A percentile compares a stretch with the other conserved stretches of the same genome.
Evolutionary conservation across 345 rosid species (phyloP).

Genomic region (Aegle marmelos): DNA sequence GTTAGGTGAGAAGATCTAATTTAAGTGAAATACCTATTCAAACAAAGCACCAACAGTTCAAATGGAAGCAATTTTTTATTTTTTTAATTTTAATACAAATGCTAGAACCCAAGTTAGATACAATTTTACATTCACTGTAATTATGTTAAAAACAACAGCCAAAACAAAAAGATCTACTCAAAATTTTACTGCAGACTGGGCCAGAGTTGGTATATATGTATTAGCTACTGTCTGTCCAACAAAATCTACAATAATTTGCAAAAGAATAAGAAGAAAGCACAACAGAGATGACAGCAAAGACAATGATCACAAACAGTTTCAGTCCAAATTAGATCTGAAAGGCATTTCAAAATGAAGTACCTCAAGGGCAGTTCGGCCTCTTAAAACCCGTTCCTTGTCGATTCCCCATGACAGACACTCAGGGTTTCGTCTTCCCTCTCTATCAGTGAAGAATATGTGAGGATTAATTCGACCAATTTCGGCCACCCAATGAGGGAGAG

Average conservation of each 20-base stretch:
- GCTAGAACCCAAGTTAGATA: neutral
- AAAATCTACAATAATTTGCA: slow-evolving; percentile 1
- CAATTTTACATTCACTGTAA: neutral
- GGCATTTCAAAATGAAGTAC: slow-evolving; percentile 32
- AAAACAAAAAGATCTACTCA: neutral
- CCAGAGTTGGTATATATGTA: neutral
- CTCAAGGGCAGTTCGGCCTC: slow-evolving; percentile 95
- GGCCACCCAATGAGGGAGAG: slow-evolving; percentile 96
- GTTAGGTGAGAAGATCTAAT: slow-evolving; percentile 1
- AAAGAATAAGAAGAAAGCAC: neutral
- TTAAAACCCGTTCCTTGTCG: slow-evolving; percentile 87
- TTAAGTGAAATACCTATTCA: neutral
- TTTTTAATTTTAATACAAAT: neutral
- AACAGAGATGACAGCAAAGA: slow-evolving; percentile 10
- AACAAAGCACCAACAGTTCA: slow-evolving; percentile 3
- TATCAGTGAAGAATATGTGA: slow-evolving; percentile 91
- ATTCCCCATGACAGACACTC: slow-evolving; percentile 99
- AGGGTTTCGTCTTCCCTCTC: slow-evolving; percentile 92
- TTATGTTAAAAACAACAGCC: neutral
- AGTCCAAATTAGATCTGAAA: slow-evolving; percentile 9
- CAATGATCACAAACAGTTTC: slow-evolving; percentile 1
- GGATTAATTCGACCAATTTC: slow-evolving; percentile 91
- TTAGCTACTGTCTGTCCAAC: neutral
- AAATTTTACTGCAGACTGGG: neutral
- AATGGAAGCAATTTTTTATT: slow-evolving; percentile 4